Evolutionary conservation across 169 alveolate genomes (phyloP).

Genomic region (Cryptosporidium parvum): DNA sequence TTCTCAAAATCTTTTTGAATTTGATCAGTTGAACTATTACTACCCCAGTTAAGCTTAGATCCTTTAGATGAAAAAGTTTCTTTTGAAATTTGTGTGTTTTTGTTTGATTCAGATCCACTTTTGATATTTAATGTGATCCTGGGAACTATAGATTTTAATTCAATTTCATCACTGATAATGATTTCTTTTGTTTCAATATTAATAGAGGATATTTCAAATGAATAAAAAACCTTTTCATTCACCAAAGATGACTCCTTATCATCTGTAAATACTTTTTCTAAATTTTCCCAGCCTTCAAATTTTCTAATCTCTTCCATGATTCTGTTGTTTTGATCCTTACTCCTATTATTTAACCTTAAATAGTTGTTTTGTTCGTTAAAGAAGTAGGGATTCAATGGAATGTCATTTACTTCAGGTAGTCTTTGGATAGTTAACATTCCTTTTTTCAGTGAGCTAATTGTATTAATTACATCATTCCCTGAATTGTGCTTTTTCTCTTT

Average conservation of each 20-base stretch:
- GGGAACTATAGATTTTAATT: background rate
- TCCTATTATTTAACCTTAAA: background rate
- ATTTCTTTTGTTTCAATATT: constrained; percentile 11
- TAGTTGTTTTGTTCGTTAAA: background rate
- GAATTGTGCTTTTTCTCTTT: no score
- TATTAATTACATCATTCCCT: background rate
- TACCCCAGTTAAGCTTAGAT: background rate
- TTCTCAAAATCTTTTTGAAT: background rate
- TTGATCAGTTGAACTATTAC: background rate
- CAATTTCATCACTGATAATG: background rate
- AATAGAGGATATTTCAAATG: constrained; percentile 16
- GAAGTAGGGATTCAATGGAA: constrained; percentile 39
- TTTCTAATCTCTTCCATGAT: constrained; percentile 6
- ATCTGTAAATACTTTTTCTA: background rate
- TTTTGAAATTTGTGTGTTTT: background rate
- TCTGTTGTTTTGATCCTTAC: background rate
- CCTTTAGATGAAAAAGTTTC: background rate
- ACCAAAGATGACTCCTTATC: background rate
- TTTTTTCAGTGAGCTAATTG: constrained; percentile 1
- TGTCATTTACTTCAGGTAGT: constrained; percentile 28
- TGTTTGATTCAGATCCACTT: constrained; percentile 12
- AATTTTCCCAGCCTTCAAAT: constrained; percentile 36
- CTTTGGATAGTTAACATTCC: constrained; percentile 9
- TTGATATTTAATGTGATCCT: constrained; percentile 29
- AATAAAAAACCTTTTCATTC: background rate